Evolutionary conservation across 75 land plant species (phyloP), one percentile per base, ranked within the genome.

Genomic region (Chamaecyparis obtusa): DNA sequence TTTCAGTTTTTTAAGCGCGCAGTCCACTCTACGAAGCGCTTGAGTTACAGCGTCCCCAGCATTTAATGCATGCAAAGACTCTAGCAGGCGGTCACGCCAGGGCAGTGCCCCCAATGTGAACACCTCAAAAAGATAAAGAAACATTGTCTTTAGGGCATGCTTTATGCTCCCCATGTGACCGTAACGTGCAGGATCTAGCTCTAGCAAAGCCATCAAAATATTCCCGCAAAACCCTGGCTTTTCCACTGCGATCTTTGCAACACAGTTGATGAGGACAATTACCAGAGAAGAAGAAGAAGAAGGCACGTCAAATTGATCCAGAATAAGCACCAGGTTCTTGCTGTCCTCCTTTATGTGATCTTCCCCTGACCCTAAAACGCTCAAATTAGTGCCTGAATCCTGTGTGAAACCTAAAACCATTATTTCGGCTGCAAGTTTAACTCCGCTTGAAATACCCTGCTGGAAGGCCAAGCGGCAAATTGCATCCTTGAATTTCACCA

Each of bases 191-290:
- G 95, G 94, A 57, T 95, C 95, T 84, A 97, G 80, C 46, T 87
- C 90, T 87, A 96, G 93, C 90, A 97, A 88, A 86, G 93, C 99
- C 16, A 95, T 96, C 36, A 96, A 86, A 77, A 97, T 93, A 9
- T 95, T 93, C 55, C 98, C 96, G 92, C 93, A 97, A 88, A 94
- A 94, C 71, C 95, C 88, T 84, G 99, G 99, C 85, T 98, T 95
- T 88, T 88, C 90, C 89, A 88, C 93, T 87, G 99, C 99, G 80
- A 97, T 88, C 57, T 93, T 90, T 89, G 98, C 92, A 88, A 97
- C 92, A 92, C 99, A 96, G 92, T 48, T 41, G 21, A 67, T 21
- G 6, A 67, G 9, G n/a, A 67, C 72, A 5, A 67, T n/a, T 4
- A 21, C n/a, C 30, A 67, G 9, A 67, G 72, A 19, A 67, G 72